Base-by-base conservation (phyloP, 352 stramenopile species). In the Globisporangium abappressorium region DNA sequence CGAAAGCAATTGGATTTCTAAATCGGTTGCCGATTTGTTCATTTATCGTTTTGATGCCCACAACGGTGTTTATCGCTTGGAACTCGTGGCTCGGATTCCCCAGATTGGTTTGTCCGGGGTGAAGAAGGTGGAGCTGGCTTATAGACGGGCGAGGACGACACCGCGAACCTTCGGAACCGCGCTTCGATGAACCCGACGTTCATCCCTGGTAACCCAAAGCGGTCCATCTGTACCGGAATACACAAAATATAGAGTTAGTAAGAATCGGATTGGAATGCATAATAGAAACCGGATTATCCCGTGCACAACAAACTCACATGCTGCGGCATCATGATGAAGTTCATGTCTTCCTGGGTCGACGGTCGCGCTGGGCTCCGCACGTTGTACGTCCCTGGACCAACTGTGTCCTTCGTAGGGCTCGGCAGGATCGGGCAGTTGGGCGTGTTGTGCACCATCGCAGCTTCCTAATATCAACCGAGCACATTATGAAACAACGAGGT, bases 291-390 rank as follows among this genome's bases (percentile, higher is more conserved):
- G 36, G 36, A 5, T 33, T 33, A 33, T 33, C 30, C 30, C 30
- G 5, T 33, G 30, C 30, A 33, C 30, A 33, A 33, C 3, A 33
- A 3, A 77, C 75, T 56, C 73, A 88, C 81, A 49, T 89, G 71
- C 36, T 89, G 82, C 3, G 79, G 76, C 80, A 87, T 89, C 84
- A 90, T 90, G 69, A 87, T 83, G 46, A 85, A 92, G 65, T 83
- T 90, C 62, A 79, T 74, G 65, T 82, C 77, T 47, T 89, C 81
- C 9, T 76, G 71, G 0, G 71, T 65, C 65, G 57, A 43, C 65
- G 59, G 69, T 1, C 57, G 63, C 59, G 14, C 51, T 38, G 53
- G 36, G 30, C 57, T 71, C 18, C 69, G 69, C 14, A 64, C 38
- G 69, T 73, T 87, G 69, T 90, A 90, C 4, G 80, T 62, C 24